Conservation (phyloP, 208 protist genomes). For the Crithidia fasciculata region DNA sequence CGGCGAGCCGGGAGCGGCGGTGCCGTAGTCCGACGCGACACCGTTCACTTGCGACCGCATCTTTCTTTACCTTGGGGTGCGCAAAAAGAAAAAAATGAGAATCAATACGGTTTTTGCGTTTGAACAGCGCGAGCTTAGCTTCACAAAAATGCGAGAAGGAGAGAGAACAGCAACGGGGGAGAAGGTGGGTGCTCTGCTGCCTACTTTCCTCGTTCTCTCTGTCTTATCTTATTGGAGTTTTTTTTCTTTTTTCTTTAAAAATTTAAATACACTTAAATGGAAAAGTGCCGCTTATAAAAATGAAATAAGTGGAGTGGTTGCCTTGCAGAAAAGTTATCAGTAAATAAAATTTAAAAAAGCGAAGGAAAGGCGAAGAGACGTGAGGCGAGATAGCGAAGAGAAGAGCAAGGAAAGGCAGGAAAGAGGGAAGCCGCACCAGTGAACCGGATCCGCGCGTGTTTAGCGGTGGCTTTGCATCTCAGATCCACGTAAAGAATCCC, state of each 20-base stretch:
- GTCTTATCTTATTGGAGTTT: not conserved
- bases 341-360: not conserved
- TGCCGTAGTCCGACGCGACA: conserved; percentile 1
- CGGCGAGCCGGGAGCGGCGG: not conserved
- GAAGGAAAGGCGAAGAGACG: not conserved
- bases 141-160: too few species aligned
- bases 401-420: not conserved
- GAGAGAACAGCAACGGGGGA: too few species aligned
- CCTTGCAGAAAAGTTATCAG: too few species aligned
- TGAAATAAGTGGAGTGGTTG: not conserved
- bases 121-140: not conserved
- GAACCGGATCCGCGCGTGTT: not conserved
- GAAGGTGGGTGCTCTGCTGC: too few species aligned
- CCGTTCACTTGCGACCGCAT: conserved; percentile 12
- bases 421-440: conserved; percentile 3
- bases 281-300: conserved; percentile 1
- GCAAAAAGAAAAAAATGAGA: not conserved
- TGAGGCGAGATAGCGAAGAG: not conserved
- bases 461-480: not conserved
- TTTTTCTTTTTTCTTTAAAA: not conserved
- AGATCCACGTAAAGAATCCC: not conserved
- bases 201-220: too few species aligned
- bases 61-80: not conserved
- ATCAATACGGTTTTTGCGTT: not conserved
- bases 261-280: not conserved